These are phyloP conservation scores for Sporothrix variecibatus DNA, from an alignment of 2,329 filamentous ascomycete genomes.

Conservation along the genomic window DNA sequence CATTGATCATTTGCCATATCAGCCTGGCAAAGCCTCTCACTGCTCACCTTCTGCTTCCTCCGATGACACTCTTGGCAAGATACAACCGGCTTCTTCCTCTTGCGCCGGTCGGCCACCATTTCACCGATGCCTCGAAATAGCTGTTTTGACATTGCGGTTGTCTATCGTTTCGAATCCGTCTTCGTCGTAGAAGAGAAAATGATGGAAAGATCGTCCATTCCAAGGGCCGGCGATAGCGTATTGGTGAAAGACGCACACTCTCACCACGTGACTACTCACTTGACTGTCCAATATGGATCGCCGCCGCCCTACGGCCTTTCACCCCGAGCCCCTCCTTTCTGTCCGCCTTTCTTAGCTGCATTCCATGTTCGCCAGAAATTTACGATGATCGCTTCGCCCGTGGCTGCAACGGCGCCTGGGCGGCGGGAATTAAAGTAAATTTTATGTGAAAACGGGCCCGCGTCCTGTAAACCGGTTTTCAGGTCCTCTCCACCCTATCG, in stretches of 20 bases:
- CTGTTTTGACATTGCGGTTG: neutral
- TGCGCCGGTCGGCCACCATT: neutral
- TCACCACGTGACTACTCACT: neutral
- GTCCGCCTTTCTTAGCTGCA: too few relatives aligned
- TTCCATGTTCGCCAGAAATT: too few relatives aligned
- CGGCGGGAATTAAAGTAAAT: neutral
- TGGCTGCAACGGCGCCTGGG: too few relatives aligned
- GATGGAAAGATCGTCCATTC: neutral
- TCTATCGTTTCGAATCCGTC: neutral
- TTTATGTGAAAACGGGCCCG: neutral
- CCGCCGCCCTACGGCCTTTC: too few relatives aligned
- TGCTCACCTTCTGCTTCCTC: slow-evolving; percentile 9
- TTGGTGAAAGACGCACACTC: neutral
- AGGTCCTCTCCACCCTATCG: neutral
- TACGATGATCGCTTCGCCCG: too few relatives aligned
- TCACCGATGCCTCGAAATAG: neutral
- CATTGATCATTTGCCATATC: neutral
- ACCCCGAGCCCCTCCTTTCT: too few relatives aligned
- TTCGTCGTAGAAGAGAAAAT: neutral
- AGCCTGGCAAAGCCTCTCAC: neutral
- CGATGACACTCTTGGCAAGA: slow-evolving; percentile 15
- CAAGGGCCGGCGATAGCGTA: neutral
- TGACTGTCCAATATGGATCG: neutral
- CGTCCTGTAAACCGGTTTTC: neutral
- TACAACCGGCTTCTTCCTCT: neutral